phyloP scores from a whole-genome alignment of 2,329 filamentous ascomycete species.

The Penicillium sp. region DNA sequence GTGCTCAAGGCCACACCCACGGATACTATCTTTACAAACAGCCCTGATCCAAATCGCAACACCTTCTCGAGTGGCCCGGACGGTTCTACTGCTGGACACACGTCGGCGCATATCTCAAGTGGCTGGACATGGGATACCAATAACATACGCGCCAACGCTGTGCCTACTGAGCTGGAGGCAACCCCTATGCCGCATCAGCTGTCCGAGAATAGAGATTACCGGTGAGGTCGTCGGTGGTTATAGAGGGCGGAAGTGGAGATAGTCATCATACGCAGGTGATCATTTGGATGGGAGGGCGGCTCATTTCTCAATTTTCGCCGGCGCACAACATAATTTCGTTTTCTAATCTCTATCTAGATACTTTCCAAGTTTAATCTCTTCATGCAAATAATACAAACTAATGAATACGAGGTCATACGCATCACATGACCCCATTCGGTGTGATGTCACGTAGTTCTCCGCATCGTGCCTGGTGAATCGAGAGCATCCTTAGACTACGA shows the following conservation, averaged over 20 bases:
- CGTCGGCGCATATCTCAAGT: conserved; percentile 2
- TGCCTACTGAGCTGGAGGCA: conserved; percentile 20
- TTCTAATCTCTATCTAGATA: background rate
- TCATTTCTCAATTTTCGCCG: background rate
- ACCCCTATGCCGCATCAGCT: conserved; percentile 5
- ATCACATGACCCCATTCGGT: background rate
- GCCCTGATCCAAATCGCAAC: conserved; percentile 6
- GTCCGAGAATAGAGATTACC: background rate
- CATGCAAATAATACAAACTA: background rate
- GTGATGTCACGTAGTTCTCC: background rate
- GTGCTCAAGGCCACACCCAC: background rate
- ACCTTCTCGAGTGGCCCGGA: conserved; percentile 6
- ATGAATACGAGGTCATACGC: background rate
- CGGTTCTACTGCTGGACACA: background rate
- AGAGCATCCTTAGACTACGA: background rate
- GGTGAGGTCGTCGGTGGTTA: background rate
- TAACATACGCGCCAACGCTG: background rate
- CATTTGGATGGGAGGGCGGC: background rate
- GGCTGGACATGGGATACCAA: conserved; percentile 20
- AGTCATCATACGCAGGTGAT: background rate
- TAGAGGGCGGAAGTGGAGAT: background rate
- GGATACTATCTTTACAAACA: conserved; percentile 7
- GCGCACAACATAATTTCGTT: background rate
- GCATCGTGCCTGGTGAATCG: background rate
- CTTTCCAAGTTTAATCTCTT: background rate